Evolutionary conservation across 2,329 filamentous ascomycete species (phyloP).

Genomic region (Fusarium aywerte): DNA sequence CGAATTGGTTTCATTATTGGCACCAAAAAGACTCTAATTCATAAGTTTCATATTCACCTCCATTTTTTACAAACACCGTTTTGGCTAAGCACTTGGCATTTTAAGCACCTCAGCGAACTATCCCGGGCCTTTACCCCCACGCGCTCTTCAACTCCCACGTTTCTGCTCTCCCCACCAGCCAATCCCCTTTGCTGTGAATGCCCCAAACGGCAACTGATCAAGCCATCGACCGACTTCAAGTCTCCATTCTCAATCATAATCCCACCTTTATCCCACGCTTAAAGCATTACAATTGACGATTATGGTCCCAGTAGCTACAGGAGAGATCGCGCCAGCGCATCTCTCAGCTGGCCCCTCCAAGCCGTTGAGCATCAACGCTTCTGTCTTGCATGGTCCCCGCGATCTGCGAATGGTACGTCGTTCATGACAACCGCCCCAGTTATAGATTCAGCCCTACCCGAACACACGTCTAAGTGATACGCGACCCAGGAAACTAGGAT

Average conservation of each 20-base stretch:
- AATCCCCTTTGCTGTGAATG: slow-evolving; percentile 43
- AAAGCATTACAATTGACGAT: slow-evolving; percentile 45
- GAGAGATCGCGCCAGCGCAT: slow-evolving; percentile 57
- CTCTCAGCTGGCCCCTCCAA: slow-evolving; percentile 56
- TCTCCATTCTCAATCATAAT: slow-evolving; percentile 44
- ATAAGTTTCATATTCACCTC: slow-evolving; percentile 26
- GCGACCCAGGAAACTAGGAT: slow-evolving; percentile 60
- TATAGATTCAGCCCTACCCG: slow-evolving; percentile 40
- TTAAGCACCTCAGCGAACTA: slow-evolving; percentile 41
- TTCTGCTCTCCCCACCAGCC: slow-evolving; percentile 40
- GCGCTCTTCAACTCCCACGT: slow-evolving; percentile 44
- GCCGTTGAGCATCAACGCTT: slow-evolving; percentile 60
- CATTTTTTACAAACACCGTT: slow-evolving; percentile 20
- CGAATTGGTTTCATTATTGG: slow-evolving; percentile 28
- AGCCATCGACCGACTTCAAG: slow-evolving; percentile 44
- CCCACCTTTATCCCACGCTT: slow-evolving; percentile 72
- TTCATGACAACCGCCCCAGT: slow-evolving; percentile 10
- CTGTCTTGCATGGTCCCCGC: slow-evolving; percentile 66
- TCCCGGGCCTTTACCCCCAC: slow-evolving; percentile 45
- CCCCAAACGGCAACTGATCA: slow-evolving; percentile 50
- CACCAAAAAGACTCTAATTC: slow-evolving; percentile 26
- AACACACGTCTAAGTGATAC: slow-evolving; percentile 30
- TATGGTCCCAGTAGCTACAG: slow-evolving; percentile 64
- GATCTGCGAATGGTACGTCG: slow-evolving; percentile 67
- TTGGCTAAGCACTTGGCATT: slow-evolving; percentile 37